Evolutionary conservation across 2,329 filamentous ascomycete species (phyloP).

Genomic region (Ophiosphaerella narmari): DNA sequence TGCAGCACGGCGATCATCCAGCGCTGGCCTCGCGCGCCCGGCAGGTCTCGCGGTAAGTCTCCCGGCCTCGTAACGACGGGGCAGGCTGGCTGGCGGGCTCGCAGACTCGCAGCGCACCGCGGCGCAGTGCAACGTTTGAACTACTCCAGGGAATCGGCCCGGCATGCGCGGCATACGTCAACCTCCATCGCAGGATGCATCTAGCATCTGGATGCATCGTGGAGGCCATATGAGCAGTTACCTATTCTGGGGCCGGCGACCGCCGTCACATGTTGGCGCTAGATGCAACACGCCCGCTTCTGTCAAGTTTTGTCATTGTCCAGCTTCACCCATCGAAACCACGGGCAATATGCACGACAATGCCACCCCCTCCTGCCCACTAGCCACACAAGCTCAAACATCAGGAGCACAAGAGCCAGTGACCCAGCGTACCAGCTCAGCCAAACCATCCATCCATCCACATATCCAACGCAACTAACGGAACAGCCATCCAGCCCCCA

Average conservation of each 20-base stretch:
- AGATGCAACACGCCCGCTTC: neutral
- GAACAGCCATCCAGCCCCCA: slow-evolving; percentile 8
- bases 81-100: too few relatives aligned
- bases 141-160: slow-evolving; percentile 4
- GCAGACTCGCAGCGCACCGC: neutral
- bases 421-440: too few relatives aligned
- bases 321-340: slow-evolving; percentile 12
- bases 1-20: slow-evolving; percentile 19
- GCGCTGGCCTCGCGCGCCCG: slow-evolving; percentile 16
- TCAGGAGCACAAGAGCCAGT: slow-evolving; percentile 5
- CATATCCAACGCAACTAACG: slow-evolving; percentile 15
- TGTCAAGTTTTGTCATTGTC: slow-evolving; percentile 6
- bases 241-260: neutral
- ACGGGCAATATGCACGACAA: slow-evolving; percentile 21
- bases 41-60: slow-evolving; percentile 20
- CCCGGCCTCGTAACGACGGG: slow-evolving; percentile 4
- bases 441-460: slow-evolving; percentile 16
- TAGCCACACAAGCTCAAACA: slow-evolving; percentile 12
- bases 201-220: neutral
- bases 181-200: neutral
- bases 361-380: slow-evolving; percentile 14
- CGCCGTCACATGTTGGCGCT: slow-evolving; percentile 7
- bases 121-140: slow-evolving; percentile 1
- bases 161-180: slow-evolving; percentile 5
- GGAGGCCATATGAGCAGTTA: neutral